A percentile compares a stretch with the other conserved stretches of the same genome.
Conservation (phyloP, 805 yeast genomes). For the Lipomyces lipofer region DNA sequence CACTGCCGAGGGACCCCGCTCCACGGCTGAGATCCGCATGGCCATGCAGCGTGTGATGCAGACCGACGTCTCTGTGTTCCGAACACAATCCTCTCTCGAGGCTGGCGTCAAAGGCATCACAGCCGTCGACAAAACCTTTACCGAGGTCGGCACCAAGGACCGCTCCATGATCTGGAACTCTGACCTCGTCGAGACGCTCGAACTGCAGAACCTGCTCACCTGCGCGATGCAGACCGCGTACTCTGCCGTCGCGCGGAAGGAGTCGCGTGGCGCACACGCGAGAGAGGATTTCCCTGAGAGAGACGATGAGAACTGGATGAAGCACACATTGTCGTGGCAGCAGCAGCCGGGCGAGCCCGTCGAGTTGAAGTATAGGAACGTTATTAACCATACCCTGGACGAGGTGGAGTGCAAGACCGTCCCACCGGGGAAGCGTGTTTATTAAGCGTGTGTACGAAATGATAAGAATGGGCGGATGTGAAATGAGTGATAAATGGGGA, state of each 20-base stretch:
- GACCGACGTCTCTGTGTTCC: constrained; percentile 93
- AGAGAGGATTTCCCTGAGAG: constrained; percentile 96
- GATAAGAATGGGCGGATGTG: too few relatives aligned
- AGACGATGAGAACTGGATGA: constrained; percentile 97
- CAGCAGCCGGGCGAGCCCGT: constrained; percentile 66
- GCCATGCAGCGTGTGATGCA: constrained; percentile 97
- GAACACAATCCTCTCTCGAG: constrained; percentile 88
- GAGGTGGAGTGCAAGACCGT: constrained; percentile 90
- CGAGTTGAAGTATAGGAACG: constrained; percentile 79
- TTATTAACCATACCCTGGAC: constrained; percentile 80
- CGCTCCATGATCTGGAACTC: constrained; percentile 99
- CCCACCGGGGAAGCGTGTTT: constrained; percentile 96
- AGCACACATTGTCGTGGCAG: constrained; percentile 96
- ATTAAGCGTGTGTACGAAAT: constrained; percentile 55
- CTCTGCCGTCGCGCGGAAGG: constrained; percentile 92
- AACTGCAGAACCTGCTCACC: constrained; percentile 91
- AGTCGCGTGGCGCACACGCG: constrained; percentile 99
- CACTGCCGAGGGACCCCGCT: constrained; percentile 74
- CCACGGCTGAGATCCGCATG: constrained; percentile 86
- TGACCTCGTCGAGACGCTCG: constrained; percentile 93
- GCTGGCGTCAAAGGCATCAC: constrained; percentile 82
- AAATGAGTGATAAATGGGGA: too few relatives aligned
- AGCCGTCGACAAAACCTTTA: constrained; percentile 71
- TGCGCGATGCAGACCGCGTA: constrained; percentile 96
- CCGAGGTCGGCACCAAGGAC: constrained; percentile 82